A percentile compares a stretch with the other conserved stretches of the same genome.
Conservation (phyloP, 2,329 filamentous ascomycete genomes). For the Aspergillus uvarum region DNA sequence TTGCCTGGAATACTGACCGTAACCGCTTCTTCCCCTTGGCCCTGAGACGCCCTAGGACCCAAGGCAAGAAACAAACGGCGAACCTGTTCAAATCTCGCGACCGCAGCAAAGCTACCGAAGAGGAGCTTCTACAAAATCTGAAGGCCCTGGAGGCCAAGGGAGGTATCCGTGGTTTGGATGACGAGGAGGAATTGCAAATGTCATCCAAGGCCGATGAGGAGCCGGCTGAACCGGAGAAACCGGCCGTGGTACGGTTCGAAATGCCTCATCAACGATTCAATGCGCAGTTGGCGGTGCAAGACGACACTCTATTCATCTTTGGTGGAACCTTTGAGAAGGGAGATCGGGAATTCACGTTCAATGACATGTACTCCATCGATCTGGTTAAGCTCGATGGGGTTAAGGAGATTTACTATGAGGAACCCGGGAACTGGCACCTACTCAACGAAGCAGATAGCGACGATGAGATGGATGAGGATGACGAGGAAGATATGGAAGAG, state of each 20-base stretch:
- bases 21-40: constrained; percentile 89
- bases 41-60: constrained; percentile 70
- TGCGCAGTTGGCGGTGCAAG: constrained; percentile 83
- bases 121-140: constrained; percentile 82
- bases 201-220: constrained; percentile 56
- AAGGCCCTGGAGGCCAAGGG: constrained; percentile 78
- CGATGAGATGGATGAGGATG: constrained; percentile 51
- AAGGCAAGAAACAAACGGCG: constrained; percentile 59
- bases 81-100: constrained; percentile 54
- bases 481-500: constrained; percentile 45
- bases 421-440: constrained; percentile 80
- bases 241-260: constrained; percentile 70
- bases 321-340: constrained; percentile 95
- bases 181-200: constrained; percentile 41
- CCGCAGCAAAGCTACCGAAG: constrained; percentile 83
- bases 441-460: constrained; percentile 62
- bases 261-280: constrained; percentile 91
- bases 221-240: constrained; percentile 52
- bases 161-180: constrained; percentile 57
- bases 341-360: constrained; percentile 92
- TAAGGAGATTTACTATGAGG: constrained; percentile 82
- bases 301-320: constrained; percentile 90
- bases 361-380: constrained; percentile 90
- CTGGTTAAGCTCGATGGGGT: constrained; percentile 94
- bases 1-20: constrained; percentile 91